Evolutionary conservation across 208 protist species (phyloP), one percentile per base, ranked within the genome.

Genomic region (Leishmania gerbilli): DNA sequence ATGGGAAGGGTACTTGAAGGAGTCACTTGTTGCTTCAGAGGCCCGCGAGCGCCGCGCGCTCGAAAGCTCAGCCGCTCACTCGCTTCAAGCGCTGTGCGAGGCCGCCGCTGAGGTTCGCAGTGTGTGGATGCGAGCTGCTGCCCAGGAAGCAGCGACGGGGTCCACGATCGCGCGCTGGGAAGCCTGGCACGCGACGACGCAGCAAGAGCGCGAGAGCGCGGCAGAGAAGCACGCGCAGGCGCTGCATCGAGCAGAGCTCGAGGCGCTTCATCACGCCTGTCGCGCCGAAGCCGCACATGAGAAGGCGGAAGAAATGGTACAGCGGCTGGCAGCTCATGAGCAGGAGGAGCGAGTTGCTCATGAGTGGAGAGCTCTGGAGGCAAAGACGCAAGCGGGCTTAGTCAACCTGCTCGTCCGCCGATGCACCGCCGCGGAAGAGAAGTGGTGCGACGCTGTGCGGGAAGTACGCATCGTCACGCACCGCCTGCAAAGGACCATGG

Each of bases 321-420:
- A 80, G 42, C 51, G 87, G n/a, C 31, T 69, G 47, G 40, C 71
- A 8, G 67, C 51, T 24, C 55, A 64, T 17, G 31, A 77, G 31
- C 67, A 84, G 24, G 76, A 68, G 64, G 72, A 79, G 13, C 40
- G 79, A 0, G 5, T 60, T 1, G 71, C n/a, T 34, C 60, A 75
- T 0, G 31, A 21, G 31, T 40, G 27, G 24, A 27, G 47, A 24
- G 15, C 15, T 9, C n/a, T 80, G 6, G 75, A 79, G 34, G 42
- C 67, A 27, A 71, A 62, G 58, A 27, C 24, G 8, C 45, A 40
- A 27, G 15, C 21, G 21, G 13, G 64, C n/a, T 55, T 76, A 7
- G 27, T 87, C 47, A 77, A 87, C 31, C 17, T 89, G 62, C 82
- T 91, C 58, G 55, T 65, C 56, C 80, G 81, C 9, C 85, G 79